These are phyloP conservation scores for Pichia sp. DNA, from an alignment of 1,139 yeast genomes.

Conservation along the genomic window DNA sequence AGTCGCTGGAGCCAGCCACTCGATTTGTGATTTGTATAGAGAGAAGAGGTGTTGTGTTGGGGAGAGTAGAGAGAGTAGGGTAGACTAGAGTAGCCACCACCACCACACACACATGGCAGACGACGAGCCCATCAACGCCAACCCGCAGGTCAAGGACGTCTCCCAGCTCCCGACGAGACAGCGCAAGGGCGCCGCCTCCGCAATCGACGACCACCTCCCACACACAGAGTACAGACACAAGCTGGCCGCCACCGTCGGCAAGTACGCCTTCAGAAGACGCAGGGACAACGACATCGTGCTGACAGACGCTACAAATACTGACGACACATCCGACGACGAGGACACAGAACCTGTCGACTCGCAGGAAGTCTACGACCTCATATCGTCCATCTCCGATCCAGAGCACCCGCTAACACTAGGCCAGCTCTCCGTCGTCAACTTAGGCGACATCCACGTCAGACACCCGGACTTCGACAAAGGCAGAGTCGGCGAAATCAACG, in stretches of 20 bases:
- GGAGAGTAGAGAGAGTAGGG: no score
- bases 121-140: conserved; percentile 81
- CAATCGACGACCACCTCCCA: background rate
- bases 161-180: conserved; percentile 71
- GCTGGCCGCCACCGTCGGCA: conserved; percentile 16
- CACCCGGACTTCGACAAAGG: conserved; percentile 42
- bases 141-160: conserved; percentile 81
- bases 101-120: no score
- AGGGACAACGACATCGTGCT: background rate
- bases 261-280: conserved; percentile 12
- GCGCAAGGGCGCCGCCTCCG: background rate
- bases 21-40: no score
- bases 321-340: conserved; percentile 23
- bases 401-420: conserved; percentile 97
- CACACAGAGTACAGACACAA: conserved; percentile 1
- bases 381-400: conserved; percentile 91
- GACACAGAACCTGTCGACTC: conserved; percentile 65
- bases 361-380: conserved; percentile 70
- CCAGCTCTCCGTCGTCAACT: conserved; percentile 89
- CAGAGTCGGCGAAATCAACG: conserved; percentile 66
- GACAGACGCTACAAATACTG: conserved; percentile 10
- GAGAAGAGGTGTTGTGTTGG: no score
- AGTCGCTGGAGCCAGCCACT: conserved; percentile 9
- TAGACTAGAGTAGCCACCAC: no score
- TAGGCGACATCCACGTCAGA: conserved; percentile 71